Evolutionary conservation across 169 alveolate genomes (phyloP).

Genomic region (Amoebophrya sp.): DNA sequence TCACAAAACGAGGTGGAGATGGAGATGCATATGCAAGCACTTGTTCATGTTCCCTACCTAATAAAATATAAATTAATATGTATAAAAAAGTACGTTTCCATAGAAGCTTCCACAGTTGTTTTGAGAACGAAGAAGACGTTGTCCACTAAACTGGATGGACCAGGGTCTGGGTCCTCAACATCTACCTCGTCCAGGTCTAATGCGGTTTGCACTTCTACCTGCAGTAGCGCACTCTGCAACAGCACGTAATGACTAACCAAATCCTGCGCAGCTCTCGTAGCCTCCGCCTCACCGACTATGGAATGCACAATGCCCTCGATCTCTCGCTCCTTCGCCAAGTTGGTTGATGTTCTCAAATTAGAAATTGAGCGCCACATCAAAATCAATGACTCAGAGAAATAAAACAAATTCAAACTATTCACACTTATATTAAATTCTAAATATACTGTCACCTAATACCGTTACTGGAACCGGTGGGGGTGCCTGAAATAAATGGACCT

Average conservation of each 20-base stretch:
- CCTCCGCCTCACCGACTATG: neutral
- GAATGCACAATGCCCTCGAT: neutral
- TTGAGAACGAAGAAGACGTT: neutral
- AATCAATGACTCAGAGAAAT: too few relatives aligned
- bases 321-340: neutral
- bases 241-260: neutral
- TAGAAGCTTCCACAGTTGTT: neutral
- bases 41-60: neutral
- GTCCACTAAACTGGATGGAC: neutral
- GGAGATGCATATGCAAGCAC: too few relatives aligned
- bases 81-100: neutral
- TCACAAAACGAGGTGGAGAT: too few relatives aligned
- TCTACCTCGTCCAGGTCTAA: neutral
- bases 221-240: neutral
- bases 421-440: too few relatives aligned
- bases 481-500: too few relatives aligned
- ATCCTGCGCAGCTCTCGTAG: slow-evolving; percentile 4
- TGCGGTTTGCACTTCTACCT: neutral
- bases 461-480: too few relatives aligned
- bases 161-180: neutral
- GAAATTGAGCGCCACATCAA: too few relatives aligned
- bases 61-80: too few relatives aligned
- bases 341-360: too few relatives aligned
- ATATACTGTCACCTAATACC: too few relatives aligned
- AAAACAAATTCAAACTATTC: too few relatives aligned